Conservation (phyloP, 2,329 filamentous ascomycete species). For the Pyrenochaeta sp. region DNA sequence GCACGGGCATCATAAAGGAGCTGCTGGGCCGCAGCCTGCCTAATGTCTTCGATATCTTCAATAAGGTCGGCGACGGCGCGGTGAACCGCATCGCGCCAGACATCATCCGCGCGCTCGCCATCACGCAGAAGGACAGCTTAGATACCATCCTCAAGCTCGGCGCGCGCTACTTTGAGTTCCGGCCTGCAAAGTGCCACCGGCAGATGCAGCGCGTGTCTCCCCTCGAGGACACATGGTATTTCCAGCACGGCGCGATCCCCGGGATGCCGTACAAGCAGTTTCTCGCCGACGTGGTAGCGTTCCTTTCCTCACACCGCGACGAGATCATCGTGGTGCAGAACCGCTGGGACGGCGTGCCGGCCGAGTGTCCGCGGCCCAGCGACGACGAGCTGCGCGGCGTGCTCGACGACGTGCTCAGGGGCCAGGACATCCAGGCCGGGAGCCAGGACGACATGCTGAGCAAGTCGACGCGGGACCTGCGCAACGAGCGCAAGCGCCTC, state of each 20-base stretch:
- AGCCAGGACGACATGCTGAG: slow-evolving; percentile 37
- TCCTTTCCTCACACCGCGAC: slow-evolving; percentile 51
- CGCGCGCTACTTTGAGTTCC: slow-evolving; percentile 61
- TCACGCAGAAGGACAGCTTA: slow-evolving; percentile 61
- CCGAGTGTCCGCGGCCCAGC: slow-evolving; percentile 54
- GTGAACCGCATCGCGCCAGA: slow-evolving; percentile 43
- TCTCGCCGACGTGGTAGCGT: slow-evolving; percentile 51
- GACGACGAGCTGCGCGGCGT: slow-evolving; percentile 52
- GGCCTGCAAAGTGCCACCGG: slow-evolving; percentile 57
- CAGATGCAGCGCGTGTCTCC: slow-evolving; percentile 46
- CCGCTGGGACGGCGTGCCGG: slow-evolving; percentile 59
- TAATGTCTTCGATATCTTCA: slow-evolving; percentile 31
- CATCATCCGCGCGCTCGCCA: slow-evolving; percentile 58
- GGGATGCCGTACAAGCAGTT: slow-evolving; percentile 58
- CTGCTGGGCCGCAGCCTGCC: slow-evolving; percentile 36
- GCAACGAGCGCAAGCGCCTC: slow-evolving; percentile 33
- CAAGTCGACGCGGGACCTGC: slow-evolving; percentile 32
- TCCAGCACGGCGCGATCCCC: slow-evolving; percentile 60
- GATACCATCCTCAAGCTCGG: slow-evolving; percentile 56
- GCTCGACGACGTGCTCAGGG: slow-evolving; percentile 43
- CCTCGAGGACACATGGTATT: slow-evolving; percentile 58
- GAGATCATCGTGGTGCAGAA: slow-evolving; percentile 61
- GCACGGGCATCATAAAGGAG: slow-evolving; percentile 40
- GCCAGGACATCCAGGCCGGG: slow-evolving; percentile 26
- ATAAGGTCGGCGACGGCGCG: slow-evolving; percentile 36